Percentiles rank a stretch among this genome's conserved stretches.
These are phyloP conservation scores for Dictyostelium citrinum DNA, from an alignment of 78 protist species.

Conservation along the genomic window DNA sequence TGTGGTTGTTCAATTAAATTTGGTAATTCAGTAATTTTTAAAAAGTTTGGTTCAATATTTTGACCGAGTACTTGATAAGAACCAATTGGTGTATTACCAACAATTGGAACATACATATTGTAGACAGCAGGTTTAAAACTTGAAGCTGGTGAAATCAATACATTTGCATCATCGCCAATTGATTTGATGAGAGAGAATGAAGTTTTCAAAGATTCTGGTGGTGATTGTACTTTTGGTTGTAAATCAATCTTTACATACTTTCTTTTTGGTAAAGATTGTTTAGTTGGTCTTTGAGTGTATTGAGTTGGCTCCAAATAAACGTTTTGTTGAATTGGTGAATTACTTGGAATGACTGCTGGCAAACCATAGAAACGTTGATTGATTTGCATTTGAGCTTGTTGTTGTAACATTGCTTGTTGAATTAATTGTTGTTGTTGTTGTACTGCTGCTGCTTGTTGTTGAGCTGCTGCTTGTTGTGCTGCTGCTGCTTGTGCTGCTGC, in stretches of 20 bases:
- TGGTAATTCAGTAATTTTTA: not conserved
- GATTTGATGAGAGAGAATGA: conserved; percentile 14
- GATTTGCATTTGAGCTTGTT: conserved; percentile 17
- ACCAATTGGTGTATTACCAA: not conserved
- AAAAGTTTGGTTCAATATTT: not conserved
- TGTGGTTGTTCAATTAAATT: not conserved
- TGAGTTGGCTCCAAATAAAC: not conserved
- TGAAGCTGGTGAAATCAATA: conserved; percentile 19
- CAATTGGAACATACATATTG: conserved; percentile 46
- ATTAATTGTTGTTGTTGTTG: conserved; percentile 18
- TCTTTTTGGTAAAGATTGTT: conserved; percentile 23
- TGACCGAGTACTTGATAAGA: conserved; percentile 4
- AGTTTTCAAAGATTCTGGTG: conserved; percentile 23
- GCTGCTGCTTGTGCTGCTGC: not conserved
- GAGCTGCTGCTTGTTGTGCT: not conserved
- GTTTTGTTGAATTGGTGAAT: conserved; percentile 12
- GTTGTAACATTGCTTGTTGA: conserved; percentile 1
- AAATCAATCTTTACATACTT: conserved; percentile 31
- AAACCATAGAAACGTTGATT: not conserved
- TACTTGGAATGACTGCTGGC: not conserved
- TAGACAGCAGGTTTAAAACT: not conserved
- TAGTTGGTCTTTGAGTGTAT: conserved; percentile 18
- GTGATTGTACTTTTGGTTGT: not conserved
- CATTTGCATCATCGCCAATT: conserved; percentile 13
- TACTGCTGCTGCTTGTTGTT: not conserved